phyloP scores from a whole-genome alignment of 2,329 filamentous ascomycete species.

The Exutisphaerella laricina region DNA sequence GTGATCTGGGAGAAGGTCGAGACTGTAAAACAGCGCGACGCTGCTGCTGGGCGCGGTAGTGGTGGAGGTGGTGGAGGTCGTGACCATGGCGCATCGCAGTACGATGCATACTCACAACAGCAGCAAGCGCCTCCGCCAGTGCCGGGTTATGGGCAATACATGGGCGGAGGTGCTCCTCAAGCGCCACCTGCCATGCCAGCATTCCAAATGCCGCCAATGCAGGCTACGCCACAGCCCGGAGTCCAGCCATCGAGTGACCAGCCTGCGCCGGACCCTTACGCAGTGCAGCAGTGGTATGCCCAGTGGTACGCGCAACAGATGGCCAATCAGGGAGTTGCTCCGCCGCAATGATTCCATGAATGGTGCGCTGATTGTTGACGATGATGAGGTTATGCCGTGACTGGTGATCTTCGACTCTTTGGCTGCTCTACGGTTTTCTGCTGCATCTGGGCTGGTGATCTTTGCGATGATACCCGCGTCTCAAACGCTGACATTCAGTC shows the following conservation, averaged over 20 bases:
- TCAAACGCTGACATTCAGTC: slow-evolving; percentile 1
- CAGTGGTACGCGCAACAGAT: slow-evolving; percentile 19
- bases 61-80: slow-evolving; percentile 28
- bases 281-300: slow-evolving; percentile 21
- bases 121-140: slow-evolving; percentile 33
- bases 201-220: slow-evolving; percentile 31
- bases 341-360: slow-evolving; percentile 25
- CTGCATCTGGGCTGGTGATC: slow-evolving; percentile 12
- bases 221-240: slow-evolving; percentile 16
- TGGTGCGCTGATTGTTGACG: slow-evolving; percentile 22
- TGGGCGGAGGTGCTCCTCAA: slow-evolving; percentile 22
- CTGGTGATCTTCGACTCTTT: slow-evolving; percentile 9
- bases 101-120: slow-evolving; percentile 45
- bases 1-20: slow-evolving; percentile 92
- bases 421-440: slow-evolving; percentile 3
- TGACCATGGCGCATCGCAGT: slow-evolving; percentile 33
- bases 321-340: slow-evolving; percentile 24
- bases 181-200: slow-evolving; percentile 28
- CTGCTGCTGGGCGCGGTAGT: slow-evolving; percentile 29
- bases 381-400: slow-evolving; percentile 20
- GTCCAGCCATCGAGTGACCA: slow-evolving; percentile 15
- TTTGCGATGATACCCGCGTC: slow-evolving; percentile 11
- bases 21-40: slow-evolving; percentile 59
- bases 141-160: slow-evolving; percentile 29
- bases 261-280: slow-evolving; percentile 10